Evolutionary conservation across 257 asterid genomes (phyloP).

Genomic region (Rhazya stricta): DNA sequence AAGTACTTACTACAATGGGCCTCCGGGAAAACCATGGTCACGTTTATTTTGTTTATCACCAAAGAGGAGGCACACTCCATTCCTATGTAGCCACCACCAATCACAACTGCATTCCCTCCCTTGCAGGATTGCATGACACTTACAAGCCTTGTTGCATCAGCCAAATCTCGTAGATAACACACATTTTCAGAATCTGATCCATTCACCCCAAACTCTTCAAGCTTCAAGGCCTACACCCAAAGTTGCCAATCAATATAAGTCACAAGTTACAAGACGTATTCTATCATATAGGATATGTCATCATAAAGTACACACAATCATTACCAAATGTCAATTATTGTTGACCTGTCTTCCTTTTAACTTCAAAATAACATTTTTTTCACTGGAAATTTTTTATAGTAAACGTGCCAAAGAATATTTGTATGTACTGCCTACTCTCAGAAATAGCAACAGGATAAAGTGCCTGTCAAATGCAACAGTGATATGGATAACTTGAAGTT

Average conservation of each 20-base stretch:
- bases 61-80: slow-evolving; percentile 93
- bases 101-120: slow-evolving; percentile 77
- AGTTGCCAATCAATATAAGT: slow-evolving; percentile 15
- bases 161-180: slow-evolving; percentile 69
- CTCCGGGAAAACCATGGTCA: slow-evolving; percentile 87
- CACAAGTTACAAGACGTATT: slow-evolving; percentile 3
- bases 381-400: no score
- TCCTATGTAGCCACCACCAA: slow-evolving; percentile 92
- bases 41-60: slow-evolving; percentile 69
- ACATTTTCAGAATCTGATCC: slow-evolving; percentile 72
- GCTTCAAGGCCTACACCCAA: slow-evolving; percentile 65
- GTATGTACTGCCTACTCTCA: neutral
- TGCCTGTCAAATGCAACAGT: slow-evolving; percentile 17
- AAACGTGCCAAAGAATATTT: neutral
- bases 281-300: neutral
- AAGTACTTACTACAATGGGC: slow-evolving; percentile 69
- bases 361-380: neutral
- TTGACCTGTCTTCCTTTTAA: neutral
- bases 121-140: slow-evolving; percentile 54
- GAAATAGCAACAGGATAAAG: neutral
- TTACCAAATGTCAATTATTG: no score
- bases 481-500: slow-evolving; percentile 17
- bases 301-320: neutral
- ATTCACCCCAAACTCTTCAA: slow-evolving; percentile 88
- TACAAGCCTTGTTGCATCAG: slow-evolving; percentile 76